Conservation (phyloP, 2,329 filamentous ascomycete species). For the Paecilomyces formosus region DNA sequence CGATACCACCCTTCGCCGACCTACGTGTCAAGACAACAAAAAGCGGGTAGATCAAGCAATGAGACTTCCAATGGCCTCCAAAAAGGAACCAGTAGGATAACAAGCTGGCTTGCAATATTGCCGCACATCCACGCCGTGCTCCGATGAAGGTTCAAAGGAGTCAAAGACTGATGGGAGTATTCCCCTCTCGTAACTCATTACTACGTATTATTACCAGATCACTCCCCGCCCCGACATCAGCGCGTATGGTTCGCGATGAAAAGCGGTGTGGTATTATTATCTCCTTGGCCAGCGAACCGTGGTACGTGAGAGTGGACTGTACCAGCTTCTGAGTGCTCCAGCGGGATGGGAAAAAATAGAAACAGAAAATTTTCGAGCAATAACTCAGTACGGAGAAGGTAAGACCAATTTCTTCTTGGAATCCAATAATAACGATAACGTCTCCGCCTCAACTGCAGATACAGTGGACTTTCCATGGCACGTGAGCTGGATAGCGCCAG, state of each 20-base stretch:
- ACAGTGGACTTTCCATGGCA: neutral
- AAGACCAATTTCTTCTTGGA: neutral
- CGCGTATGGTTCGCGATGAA: neutral
- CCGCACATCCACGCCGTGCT: neutral
- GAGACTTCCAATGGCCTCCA: neutral
- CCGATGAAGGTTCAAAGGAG: neutral
- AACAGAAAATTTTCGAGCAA: neutral
- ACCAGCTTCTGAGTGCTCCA: neutral
- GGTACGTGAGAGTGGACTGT: neutral
- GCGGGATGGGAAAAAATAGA: neutral
- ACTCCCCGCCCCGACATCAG: neutral
- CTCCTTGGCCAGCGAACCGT: neutral
- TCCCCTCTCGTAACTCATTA: too few relatives aligned
- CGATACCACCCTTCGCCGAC: neutral
- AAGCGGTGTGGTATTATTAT: neutral
- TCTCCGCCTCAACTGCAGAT: neutral
- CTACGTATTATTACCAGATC: too few relatives aligned
- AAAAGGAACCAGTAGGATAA: neutral
- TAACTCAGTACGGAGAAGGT: neutral
- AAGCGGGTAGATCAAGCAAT: neutral
- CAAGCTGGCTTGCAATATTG: neutral
- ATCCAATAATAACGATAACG: neutral
- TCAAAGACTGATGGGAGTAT: neutral
- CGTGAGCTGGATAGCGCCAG: neutral
- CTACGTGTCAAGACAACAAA: neutral